Base-by-base conservation (phyloP, 2,329 filamentous ascomycete species). In the Zymoseptoria ardabiliae region DNA sequence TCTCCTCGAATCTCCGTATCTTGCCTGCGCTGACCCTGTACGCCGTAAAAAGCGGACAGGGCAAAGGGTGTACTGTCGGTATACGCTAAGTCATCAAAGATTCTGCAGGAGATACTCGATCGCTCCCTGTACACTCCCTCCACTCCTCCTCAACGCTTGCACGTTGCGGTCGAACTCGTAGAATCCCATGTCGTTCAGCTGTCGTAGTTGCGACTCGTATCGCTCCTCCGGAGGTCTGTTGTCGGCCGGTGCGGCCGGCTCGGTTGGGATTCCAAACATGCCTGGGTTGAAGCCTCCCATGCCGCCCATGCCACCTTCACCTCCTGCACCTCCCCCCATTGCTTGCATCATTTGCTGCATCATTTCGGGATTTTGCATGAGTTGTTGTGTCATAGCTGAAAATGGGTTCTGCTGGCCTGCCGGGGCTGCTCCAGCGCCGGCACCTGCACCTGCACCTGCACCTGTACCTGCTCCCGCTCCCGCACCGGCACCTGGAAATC, bases 111-210 rank as follows among this genome's bases (percentile, higher is more conserved):
- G 76, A 69, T 90, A 85, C 76, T 94, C 89, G 56, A 95, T 84
- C 4, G 90, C 94, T 10, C 93, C 94, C 73, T 97, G 91, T 49
- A 97, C 94, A 72, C 90, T 97, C 10, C 94, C 94, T 8, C 94
- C 94, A 61, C 90, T 90, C 69, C 93, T 84, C 74, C 93, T 83
- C 54, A 99, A 77, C 4, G 94, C 94, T 58, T 89, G 86, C 30
- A 99, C 85, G 68, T 99, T 99, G 67, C 89, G 80, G 56, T 99
- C 93, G 71, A 97, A 99, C 71, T 99, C 92, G 72, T 86, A 96
- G 77, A 99, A 99, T 2, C 94, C 94, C 94, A 99, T 99, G 66
- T 97, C 94, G 73, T 99, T 99, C 63, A 99, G 78, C 76, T 97
- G 91, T 61, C 91, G 82, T 54, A 99, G 79, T 76, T 99, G 93